Conservation (phyloP, 1,284 basidiomycete species). For the Sanghuangporus weigelae region DNA sequence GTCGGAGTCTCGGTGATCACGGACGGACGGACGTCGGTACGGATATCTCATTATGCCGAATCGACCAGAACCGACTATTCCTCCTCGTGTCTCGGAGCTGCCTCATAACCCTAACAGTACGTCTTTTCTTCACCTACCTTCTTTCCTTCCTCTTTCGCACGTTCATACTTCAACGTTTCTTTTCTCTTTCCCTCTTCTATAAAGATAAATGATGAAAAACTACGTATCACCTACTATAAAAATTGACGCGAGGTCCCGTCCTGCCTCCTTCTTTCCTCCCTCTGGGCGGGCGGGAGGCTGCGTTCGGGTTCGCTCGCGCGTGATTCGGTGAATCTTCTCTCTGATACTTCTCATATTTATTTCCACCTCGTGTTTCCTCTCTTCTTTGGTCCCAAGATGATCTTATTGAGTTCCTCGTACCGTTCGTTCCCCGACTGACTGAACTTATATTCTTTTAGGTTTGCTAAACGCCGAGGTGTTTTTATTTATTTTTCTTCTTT, state of each 20-base stretch:
- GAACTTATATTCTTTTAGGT: too few relatives aligned
- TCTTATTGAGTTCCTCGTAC: too few relatives aligned
- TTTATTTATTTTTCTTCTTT: too few relatives aligned
- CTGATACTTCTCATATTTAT: neutral
- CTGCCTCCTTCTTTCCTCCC: neutral
- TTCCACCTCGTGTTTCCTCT: neutral
- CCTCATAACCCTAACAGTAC: too few relatives aligned
- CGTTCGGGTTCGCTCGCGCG: neutral
- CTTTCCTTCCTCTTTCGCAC: neutral
- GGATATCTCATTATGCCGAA: too few relatives aligned
- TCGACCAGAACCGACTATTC: too few relatives aligned
- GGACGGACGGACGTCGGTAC: too few relatives aligned
- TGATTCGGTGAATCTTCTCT: slow-evolving; percentile 1
- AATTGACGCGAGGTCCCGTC: neutral
- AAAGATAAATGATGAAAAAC: neutral
- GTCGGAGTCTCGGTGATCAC: too few relatives aligned
- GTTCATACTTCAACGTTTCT: neutral
- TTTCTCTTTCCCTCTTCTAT: neutral
- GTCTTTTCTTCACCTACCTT: neutral
- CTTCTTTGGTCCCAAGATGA: too few relatives aligned
- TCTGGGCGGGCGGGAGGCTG: neutral
- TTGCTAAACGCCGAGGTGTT: too few relatives aligned
- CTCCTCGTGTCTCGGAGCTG: too few relatives aligned
- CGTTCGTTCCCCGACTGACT: too few relatives aligned
- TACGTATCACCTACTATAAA: neutral